Base-by-base conservation (phyloP, 2,329 filamentous ascomycete genomes). In the Bipolaris oryzae region DNA sequence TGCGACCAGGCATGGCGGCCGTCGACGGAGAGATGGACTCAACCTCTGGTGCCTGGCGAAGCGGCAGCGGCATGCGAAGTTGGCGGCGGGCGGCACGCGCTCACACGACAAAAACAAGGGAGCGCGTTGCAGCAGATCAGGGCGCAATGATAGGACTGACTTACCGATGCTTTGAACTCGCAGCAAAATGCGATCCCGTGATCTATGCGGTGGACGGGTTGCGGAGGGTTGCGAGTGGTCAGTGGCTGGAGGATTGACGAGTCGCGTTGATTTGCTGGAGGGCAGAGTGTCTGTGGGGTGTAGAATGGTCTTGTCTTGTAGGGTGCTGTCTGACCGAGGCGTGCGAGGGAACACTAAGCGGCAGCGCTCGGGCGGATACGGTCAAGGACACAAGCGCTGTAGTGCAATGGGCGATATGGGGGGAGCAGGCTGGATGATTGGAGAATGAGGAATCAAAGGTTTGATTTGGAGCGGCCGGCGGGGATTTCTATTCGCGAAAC, bases 141-240 rank as follows among this genome's bases (percentile, higher is more conserved):
- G 48, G 56, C 51, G 55, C 62, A 51, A 57, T 58, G 49, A 60
- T 41, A 42, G 47, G 50, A 60, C 63, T 61, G 55, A 72, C 73
- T 72, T 74, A 76, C 73, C 66, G 67, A 72, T 66, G 64, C 56
- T 57, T 53, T 58, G 41, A 70, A 61, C 70, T 45, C 71, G 73
- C 73, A 73, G 71, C 57, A 44, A 60, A 58, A 31, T 49, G 56
- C 57, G 64, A 70, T 76, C 73, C 75, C 73, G 73, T 70, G 72
- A 71, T 28, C 9, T 28, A 28, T 72, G 68, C 63, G 63, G 53
- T 59, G 64, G 67, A 69, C 62, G 61, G 68, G 65, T 64, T 38
- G 25, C 25, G 25, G 25, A 28, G 25, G 25, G 7, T 28, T 28
- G 60, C 23, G 60, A 58, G 41, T 28, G 52, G 52, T 43, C 52